Evolutionary conservation across 2,329 filamentous ascomycete species (phyloP).

Genomic region (Diaporthe citri): DNA sequence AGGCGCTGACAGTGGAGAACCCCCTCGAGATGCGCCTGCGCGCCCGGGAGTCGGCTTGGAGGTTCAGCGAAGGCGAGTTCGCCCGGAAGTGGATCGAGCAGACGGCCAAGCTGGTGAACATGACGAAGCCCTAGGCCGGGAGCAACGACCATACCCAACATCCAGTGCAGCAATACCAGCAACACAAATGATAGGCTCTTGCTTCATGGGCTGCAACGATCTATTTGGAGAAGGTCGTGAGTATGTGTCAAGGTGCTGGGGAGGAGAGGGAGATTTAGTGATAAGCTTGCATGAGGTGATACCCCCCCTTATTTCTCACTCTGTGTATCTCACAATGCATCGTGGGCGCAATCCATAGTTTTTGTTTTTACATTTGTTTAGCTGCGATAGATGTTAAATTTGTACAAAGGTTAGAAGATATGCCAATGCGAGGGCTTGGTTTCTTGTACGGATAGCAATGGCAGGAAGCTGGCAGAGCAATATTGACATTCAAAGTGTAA

Average conservation of each 20-base stretch:
- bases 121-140: conserved; percentile 44
- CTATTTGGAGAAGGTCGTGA: neutral
- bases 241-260: neutral
- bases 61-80: conserved; percentile 93
- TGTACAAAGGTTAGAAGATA: conserved; percentile 1
- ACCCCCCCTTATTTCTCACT: conserved; percentile 25
- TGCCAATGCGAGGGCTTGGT: neutral
- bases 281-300: conserved; percentile 34
- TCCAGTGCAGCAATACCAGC: neutral
- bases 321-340: conserved; percentile 1
- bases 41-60: conserved; percentile 81
- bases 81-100: conserved; percentile 81
- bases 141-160: neutral
- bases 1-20: conserved; percentile 79
- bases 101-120: conserved; percentile 77
- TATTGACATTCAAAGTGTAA: too few relatives aligned
- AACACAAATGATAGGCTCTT: too few relatives aligned
- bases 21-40: conserved; percentile 80
- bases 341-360: conserved; percentile 12
- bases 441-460: neutral
- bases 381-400: conserved; percentile 22
- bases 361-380: neutral
- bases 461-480: neutral
- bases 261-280: neutral
- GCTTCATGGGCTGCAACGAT: neutral